Evolutionary conservation across 768 basidiomycete species (phyloP).

Genomic region (Suillus alpinus): DNA sequence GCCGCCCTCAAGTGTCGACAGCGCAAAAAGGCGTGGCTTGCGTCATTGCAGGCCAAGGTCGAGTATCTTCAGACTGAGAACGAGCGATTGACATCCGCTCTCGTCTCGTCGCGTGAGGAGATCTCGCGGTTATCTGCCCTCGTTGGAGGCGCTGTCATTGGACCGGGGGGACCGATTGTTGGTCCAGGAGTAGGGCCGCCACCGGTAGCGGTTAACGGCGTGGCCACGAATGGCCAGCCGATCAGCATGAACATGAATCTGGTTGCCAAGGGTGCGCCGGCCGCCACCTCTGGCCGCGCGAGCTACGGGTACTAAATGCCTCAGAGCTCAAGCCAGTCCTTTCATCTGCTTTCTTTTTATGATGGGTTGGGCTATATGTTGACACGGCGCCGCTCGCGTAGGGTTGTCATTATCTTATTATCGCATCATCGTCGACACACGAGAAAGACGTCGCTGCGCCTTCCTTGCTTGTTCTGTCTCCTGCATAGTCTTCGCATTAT

Average conservation of each 20-base stretch:
- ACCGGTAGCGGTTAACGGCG: slow-evolving; percentile 20
- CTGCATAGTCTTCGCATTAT: background rate
- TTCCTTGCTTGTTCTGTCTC: background rate
- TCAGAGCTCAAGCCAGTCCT: slow-evolving; percentile 5
- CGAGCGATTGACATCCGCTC: slow-evolving; percentile 84
- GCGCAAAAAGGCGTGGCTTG: slow-evolving; percentile 97
- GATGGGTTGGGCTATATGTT: slow-evolving; percentile 12
- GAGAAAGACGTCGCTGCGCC: background rate
- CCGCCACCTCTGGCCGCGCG: slow-evolving; percentile 29
- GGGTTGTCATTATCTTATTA: slow-evolving; percentile 2
- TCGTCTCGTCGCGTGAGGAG: slow-evolving; percentile 88
- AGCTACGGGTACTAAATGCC: slow-evolving; percentile 40
- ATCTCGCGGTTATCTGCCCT: slow-evolving; percentile 78
- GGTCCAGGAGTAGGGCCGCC: slow-evolving; percentile 29
- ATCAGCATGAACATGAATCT: slow-evolving; percentile 44
- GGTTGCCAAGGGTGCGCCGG: slow-evolving; percentile 34
- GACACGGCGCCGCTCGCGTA: background rate
- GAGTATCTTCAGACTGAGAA: slow-evolving; percentile 93
- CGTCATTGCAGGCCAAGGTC: slow-evolving; percentile 88
- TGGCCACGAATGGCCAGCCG: slow-evolving; percentile 32
- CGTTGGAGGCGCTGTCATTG: slow-evolving; percentile 64
- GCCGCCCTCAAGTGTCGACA: slow-evolving; percentile 99
- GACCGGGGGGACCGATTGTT: slow-evolving; percentile 29
- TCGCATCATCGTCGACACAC: background rate
- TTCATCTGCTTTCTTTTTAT: slow-evolving; percentile 5